A percentile compares a stretch with the other conserved stretches of the same genome.
phyloP scores from a whole-genome alignment of 257 asterid genomes.

The Parsonsia alboflavescens region DNA sequence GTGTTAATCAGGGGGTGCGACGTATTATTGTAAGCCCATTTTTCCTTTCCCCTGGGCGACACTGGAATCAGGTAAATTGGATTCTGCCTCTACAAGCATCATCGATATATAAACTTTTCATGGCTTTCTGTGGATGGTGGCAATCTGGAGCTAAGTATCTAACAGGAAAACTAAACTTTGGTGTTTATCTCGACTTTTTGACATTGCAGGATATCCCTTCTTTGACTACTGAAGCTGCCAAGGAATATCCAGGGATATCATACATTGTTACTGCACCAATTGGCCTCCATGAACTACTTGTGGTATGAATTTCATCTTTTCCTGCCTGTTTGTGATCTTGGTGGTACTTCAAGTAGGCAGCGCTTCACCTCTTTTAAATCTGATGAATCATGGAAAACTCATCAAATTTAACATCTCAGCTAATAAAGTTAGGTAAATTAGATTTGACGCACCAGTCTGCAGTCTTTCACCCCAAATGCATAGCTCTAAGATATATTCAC shows the following conservation, averaged over 20 bases:
- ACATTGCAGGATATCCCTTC: conserved; percentile 74
- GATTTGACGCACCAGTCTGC: too few species aligned
- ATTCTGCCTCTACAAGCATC: background rate
- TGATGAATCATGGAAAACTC: too few species aligned
- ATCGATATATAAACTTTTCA: too few species aligned
- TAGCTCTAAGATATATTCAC: too few species aligned
- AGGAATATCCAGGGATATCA: conserved; percentile 80
- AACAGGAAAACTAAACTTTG: background rate
- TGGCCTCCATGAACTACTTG: conserved; percentile 75
- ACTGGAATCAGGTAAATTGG: conserved; percentile 72
- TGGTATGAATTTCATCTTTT: conserved; percentile 39
- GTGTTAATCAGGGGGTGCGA: conserved; percentile 78
- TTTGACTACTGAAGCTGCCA: conserved; percentile 91
- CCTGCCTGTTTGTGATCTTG: conserved; percentile 7
- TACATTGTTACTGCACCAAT: conserved; percentile 78
- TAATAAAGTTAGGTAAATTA: too few species aligned
- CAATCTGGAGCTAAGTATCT: conserved; percentile 2
- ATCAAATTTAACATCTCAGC: too few species aligned
- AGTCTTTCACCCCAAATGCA: too few species aligned
- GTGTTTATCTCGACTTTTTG: conserved; percentile 7
- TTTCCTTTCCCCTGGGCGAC: conserved; percentile 95
- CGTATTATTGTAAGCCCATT: conserved; percentile 91
- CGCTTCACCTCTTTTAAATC: background rate
- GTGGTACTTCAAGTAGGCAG: background rate
- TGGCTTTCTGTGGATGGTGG: background rate